phyloP scores from a whole-genome alignment of 208 protist genomes.

The Wallacemonas rigidus region DNA sequence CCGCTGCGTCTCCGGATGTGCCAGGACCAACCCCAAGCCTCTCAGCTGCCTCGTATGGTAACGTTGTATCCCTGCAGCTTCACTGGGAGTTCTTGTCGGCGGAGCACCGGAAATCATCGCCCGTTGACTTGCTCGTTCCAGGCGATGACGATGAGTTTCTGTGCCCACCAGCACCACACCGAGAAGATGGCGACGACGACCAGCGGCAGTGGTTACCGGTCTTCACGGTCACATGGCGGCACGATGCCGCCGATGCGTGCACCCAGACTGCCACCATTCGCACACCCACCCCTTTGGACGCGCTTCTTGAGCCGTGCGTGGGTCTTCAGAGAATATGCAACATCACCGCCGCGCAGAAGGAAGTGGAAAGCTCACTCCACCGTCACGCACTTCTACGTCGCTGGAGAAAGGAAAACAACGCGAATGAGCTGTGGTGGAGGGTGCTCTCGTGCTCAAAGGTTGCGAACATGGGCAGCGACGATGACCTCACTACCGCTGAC shows the following conservation, averaged over 20 bases:
- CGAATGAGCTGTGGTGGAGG: conserved; percentile 40
- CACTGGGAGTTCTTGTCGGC: neutral
- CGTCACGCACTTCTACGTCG: conserved; percentile 35
- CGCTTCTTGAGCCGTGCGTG: conserved; percentile 12
- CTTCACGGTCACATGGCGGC: conserved; percentile 19
- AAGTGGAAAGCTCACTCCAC: conserved; percentile 47
- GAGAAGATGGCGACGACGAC: neutral
- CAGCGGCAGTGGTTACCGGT: neutral
- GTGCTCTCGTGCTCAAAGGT: conserved; percentile 41
- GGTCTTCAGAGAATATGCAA: conserved; percentile 41
- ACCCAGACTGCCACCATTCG: conserved; percentile 1
- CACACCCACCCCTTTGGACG: conserved; percentile 1
- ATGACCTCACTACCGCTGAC: neutral
- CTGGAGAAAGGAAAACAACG: conserved; percentile 30
- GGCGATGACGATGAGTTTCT: conserved; percentile 1
- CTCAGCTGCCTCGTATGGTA: conserved; percentile 16
- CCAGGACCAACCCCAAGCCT: neutral
- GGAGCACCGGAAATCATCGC: neutral
- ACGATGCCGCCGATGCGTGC: neutral
- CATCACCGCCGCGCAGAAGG: conserved; percentile 38
- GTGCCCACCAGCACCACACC: neutral
- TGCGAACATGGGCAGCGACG: conserved; percentile 3
- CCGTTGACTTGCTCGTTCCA: neutral
- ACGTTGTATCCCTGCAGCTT: conserved; percentile 11
- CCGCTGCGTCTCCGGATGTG: neutral